Conservation (phyloP, 257 asterid species). For the Marsdenia floribunda region DNA sequence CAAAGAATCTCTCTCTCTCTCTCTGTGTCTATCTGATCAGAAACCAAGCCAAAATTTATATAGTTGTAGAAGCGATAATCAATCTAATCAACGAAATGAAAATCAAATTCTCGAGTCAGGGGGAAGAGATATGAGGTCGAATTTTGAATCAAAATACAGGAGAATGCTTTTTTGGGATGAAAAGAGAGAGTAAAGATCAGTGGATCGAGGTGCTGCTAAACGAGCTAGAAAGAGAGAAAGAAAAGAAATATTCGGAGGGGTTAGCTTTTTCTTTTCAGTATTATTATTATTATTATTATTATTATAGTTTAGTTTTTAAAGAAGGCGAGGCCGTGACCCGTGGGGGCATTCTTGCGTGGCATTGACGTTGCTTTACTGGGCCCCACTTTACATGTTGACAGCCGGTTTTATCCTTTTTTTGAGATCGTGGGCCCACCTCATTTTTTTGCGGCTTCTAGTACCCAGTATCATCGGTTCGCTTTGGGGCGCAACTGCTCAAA, state of each 20-base stretch:
- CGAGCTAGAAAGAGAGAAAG: not conserved
- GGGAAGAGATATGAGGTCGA: not conserved
- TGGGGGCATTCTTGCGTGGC: constrained; percentile 9
- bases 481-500: too few relatives aligned
- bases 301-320: not conserved
- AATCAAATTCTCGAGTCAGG: not conserved
- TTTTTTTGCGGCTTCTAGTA: not conserved
- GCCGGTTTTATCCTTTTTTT: constrained; percentile 14
- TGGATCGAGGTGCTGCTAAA: not conserved
- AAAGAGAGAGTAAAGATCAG: constrained; percentile 13
- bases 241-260: not conserved
- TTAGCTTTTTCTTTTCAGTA: too few relatives aligned
- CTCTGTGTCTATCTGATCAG: not conserved
- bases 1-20: not conserved
- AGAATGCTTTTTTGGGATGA: not conserved
- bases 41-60: not conserved
- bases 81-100: not conserved
- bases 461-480: too few relatives aligned
- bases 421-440: not conserved
- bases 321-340: too few relatives aligned
- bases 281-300: not conserved
- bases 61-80: not conserved
- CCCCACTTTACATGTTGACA: not conserved
- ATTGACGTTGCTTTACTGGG: constrained; percentile 12
- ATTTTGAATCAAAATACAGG: not conserved